These are phyloP conservation scores for Backusella circina DNA, from an alignment of 192 early-diverging fungal genomes.

Conservation along the genomic window DNA sequence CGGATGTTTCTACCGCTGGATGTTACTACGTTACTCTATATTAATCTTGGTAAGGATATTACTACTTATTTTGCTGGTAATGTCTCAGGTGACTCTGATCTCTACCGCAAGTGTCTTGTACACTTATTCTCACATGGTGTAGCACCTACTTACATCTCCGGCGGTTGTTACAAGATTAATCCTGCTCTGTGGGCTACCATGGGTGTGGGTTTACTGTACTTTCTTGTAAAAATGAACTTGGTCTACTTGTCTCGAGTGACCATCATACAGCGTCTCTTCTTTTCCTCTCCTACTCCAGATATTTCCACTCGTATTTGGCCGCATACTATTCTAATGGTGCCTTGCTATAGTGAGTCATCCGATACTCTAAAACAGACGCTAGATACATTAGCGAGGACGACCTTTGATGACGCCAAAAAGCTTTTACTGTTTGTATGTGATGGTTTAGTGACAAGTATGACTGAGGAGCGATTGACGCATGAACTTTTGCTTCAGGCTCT, in stretches of 20 bases:
- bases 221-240: constrained; percentile 36
- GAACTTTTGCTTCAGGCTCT: constrained; percentile 61
- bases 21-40: constrained; percentile 24
- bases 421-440: constrained; percentile 68
- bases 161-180: constrained; percentile 28
- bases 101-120: constrained; percentile 23
- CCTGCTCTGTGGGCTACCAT: constrained; percentile 38
- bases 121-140: constrained; percentile 30
- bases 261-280: constrained; percentile 19
- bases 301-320: constrained; percentile 9
- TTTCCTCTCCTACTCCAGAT: constrained; percentile 13
- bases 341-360: constrained; percentile 69
- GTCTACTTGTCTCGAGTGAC: constrained; percentile 30
- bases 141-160: background rate
- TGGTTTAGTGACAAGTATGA: constrained; percentile 56
- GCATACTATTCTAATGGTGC: constrained; percentile 53
- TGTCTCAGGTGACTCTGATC: constrained; percentile 12
- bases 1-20: constrained; percentile 35
- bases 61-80: constrained; percentile 26
- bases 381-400: constrained; percentile 55
- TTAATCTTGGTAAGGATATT: constrained; percentile 35
- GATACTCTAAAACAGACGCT: constrained; percentile 57
- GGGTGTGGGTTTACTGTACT: constrained; percentile 27
- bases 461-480: constrained; percentile 58
- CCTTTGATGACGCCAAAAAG: constrained; percentile 69